Conservation (phyloP, 2,329 filamentous ascomycete genomes). For the Lizonia empirigonia region DNA sequence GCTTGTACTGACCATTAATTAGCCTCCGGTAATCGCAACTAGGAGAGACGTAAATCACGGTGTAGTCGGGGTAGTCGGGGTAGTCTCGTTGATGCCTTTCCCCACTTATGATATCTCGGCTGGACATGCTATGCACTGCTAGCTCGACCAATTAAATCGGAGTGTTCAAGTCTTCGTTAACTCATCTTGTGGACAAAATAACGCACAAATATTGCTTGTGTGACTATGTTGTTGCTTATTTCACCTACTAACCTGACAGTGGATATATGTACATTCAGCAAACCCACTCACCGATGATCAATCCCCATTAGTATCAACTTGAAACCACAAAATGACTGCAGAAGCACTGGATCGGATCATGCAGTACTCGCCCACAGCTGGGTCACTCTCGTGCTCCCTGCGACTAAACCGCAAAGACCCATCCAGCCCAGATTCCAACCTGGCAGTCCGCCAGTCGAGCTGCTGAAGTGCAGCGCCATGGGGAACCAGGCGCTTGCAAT, state of each 20-base stretch:
- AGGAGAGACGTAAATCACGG: neutral
- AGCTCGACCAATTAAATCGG: constrained; percentile 1
- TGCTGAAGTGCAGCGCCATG: constrained; percentile 51
- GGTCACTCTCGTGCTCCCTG: constrained; percentile 42
- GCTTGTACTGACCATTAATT: neutral
- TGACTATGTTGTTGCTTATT: neutral
- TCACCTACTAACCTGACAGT: constrained; percentile 4
- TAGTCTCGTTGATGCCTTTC: neutral
- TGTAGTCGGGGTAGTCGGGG: constrained; percentile 1
- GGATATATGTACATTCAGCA: constrained; percentile 10
- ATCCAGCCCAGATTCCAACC: constrained; percentile 54
- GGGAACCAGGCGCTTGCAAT: constrained; percentile 53
- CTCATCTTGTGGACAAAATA: neutral
- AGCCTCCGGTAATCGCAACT: neutral
- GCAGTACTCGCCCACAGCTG: constrained; percentile 34
- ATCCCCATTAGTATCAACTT: neutral
- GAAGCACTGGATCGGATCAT: neutral
- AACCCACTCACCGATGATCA: neutral
- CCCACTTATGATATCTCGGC: constrained; percentile 19
- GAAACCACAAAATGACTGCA: neutral
- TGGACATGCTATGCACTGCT: constrained; percentile 24
- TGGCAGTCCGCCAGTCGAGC: constrained; percentile 47
- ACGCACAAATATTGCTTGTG: no score
- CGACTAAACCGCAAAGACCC: constrained; percentile 51
- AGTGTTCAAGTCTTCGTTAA: neutral